Evolutionary conservation across 23 red algal genomes (phyloP).

Genomic region (Cyanidium caldarium): DNA sequence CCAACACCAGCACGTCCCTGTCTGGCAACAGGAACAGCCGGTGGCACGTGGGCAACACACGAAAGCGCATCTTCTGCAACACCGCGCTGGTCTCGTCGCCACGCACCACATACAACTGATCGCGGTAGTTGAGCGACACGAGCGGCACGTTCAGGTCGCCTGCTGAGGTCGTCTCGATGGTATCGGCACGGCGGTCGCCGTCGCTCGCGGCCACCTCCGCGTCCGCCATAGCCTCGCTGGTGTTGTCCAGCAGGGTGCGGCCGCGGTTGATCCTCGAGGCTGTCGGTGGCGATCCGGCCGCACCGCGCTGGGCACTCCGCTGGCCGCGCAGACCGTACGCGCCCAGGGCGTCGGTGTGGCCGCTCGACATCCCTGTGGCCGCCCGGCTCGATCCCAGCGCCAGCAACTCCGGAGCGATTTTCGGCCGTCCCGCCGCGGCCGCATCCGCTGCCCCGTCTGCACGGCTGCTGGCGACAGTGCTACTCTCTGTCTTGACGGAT

Average conservation of each 20-base stretch:
- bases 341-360: too few species aligned
- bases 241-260: too few species aligned
- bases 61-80: not conserved
- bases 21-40: not conserved
- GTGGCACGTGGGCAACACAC: not conserved
- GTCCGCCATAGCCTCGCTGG: too few species aligned
- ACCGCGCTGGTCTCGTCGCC: not conserved
- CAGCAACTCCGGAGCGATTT: not conserved
- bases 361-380: too few species aligned
- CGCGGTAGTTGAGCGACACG: not conserved
- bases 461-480: not conserved
- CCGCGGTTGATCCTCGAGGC: too few species aligned
- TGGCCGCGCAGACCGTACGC: too few species aligned
- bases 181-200: too few species aligned
- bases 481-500: not conserved
- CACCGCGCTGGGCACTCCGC: too few species aligned
- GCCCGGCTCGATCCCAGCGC: not conserved
- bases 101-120: not conserved
- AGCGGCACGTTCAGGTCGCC: not conserved
- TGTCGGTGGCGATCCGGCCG: too few species aligned
- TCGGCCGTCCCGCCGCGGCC: not conserved
- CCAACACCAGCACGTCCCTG: not conserved
- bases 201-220: too few species aligned
- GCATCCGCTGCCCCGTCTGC: not conserved
- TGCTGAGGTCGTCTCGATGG: not conserved